Evolutionary conservation across 768 basidiomycete species (phyloP), one percentile per base, ranked within the genome.

Genomic region (Cystofilobasidium bisporidii): DNA sequence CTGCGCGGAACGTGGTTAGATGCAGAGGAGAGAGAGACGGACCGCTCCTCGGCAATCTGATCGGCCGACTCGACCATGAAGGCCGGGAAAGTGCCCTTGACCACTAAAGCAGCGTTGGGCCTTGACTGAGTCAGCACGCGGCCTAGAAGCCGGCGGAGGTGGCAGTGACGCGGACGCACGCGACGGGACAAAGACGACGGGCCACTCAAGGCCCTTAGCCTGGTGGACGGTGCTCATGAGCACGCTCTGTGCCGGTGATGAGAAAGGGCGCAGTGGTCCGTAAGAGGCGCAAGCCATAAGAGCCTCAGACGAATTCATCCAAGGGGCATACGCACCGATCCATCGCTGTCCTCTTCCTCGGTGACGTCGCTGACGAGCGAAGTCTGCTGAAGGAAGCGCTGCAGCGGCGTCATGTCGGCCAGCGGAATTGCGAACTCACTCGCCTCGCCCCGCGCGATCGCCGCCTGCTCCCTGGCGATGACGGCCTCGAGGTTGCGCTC

Each of bases 151-250:
- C n/a, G n/a, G n/a, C n/a, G n/a, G n/a, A n/a, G n/a, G n/a, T n/a
- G n/a, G 1, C 14, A 56, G 26, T 6, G 53, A 36, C 14, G 33
- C 8, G 5, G 3, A 69, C 74, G 71, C 24, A 75, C 74, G 72
- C 41, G 74, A 72, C 9, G 76, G 76, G 10, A 78, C 79, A 70
- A 92, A 85, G 0, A 92, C 89, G 1, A 91, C 87, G 0, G 91
- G 89, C 89, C 90, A 94, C 76, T 94, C 91, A 11, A 92, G 79
- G 0, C 91, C 90, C 75, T 94, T 94, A 0, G 90, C 89, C 40
- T 89, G 84, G 78, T 94, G 91, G 64, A 90, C 89, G 0, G 91
- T 93, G 1, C 86, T 82, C 53, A 92, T 84, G 0, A 85, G 87
- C 10, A 92, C 89, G 82, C 86, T 88, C 87, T 89, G 53, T 14